Conservation (phyloP, 2,329 filamentous ascomycete species). For the Clarireedia hainanense region DNA sequence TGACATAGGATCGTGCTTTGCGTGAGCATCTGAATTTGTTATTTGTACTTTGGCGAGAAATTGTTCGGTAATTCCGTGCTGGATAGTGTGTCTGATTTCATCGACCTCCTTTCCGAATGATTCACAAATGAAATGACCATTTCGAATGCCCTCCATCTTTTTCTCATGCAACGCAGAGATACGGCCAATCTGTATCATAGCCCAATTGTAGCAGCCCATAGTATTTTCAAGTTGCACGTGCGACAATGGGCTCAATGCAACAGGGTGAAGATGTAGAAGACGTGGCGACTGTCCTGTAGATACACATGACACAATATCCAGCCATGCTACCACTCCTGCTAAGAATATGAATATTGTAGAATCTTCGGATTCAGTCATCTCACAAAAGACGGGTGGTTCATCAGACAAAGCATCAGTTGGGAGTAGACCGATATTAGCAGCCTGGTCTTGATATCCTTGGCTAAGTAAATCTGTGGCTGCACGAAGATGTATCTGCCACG, state of each 20-base stretch:
- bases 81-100: constrained; percentile 19
- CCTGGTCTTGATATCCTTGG: constrained; percentile 5
- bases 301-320: constrained; percentile 44
- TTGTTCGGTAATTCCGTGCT: constrained; percentile 14
- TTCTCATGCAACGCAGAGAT: constrained; percentile 46
- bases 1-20: neutral
- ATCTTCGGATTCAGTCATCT: constrained; percentile 30
- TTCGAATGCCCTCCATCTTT: constrained; percentile 41
- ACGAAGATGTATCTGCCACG: constrained; percentile 23
- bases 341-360: constrained; percentile 38
- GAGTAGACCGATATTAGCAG: constrained; percentile 4
- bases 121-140: constrained; percentile 9
- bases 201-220: constrained; percentile 50
- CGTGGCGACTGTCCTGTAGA: constrained; percentile 36
- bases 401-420: neutral
- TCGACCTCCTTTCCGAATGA: constrained; percentile 11
- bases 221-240: constrained; percentile 38
- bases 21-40: constrained; percentile 5
- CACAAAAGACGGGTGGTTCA: neutral
- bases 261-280: constrained; percentile 34
- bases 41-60: constrained; percentile 14
- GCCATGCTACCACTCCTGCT: constrained; percentile 39
- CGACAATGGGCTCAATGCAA: constrained; percentile 33
- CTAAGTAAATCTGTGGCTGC: constrained; percentile 19
- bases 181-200: constrained; percentile 45